phyloP scores from a whole-genome alignment of 2,329 filamentous ascomycete genomes.

The Bimuria novae-zelandiae region DNA sequence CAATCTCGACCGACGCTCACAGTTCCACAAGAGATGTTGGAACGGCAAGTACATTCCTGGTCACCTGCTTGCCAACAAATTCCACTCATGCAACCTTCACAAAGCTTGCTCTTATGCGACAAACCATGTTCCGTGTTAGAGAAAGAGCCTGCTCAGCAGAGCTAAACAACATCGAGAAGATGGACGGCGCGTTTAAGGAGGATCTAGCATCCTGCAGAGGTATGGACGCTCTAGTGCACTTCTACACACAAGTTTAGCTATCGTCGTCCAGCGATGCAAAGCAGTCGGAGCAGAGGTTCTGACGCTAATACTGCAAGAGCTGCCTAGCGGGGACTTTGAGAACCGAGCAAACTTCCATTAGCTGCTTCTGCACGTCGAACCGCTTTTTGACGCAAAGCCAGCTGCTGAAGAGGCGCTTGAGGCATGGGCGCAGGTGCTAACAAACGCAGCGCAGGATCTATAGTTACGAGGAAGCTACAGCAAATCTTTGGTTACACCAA shows the following conservation, averaged over 20 bases:
- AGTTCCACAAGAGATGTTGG: no score
- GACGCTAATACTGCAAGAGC: constrained; percentile 13
- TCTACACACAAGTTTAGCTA: constrained; percentile 22
- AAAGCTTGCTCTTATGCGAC: no score
- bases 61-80: no score
- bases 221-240: constrained; percentile 24
- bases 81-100: no score
- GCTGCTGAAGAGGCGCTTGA: constrained; percentile 4
- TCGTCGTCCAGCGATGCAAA: constrained; percentile 8
- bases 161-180: background rate
- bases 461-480: constrained; percentile 12
- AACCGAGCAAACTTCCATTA: constrained; percentile 19
- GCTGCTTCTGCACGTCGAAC: constrained; percentile 21
- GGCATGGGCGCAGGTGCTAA: constrained; percentile 17
- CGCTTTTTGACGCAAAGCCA: constrained; percentile 11
- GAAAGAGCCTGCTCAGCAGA: no score
- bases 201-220: constrained; percentile 14
- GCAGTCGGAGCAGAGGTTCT: constrained; percentile 18
- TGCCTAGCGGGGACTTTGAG: constrained; percentile 15
- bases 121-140: no score
- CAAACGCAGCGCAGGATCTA: constrained; percentile 16
- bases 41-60: no score
- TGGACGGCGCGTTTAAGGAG: constrained; percentile 14
- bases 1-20: no score
- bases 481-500: no score